A percentile compares a stretch with the other conserved stretches of the same genome.
Conservation (phyloP, 148 eudicot species). For the Rhododendron simsii region DNA sequence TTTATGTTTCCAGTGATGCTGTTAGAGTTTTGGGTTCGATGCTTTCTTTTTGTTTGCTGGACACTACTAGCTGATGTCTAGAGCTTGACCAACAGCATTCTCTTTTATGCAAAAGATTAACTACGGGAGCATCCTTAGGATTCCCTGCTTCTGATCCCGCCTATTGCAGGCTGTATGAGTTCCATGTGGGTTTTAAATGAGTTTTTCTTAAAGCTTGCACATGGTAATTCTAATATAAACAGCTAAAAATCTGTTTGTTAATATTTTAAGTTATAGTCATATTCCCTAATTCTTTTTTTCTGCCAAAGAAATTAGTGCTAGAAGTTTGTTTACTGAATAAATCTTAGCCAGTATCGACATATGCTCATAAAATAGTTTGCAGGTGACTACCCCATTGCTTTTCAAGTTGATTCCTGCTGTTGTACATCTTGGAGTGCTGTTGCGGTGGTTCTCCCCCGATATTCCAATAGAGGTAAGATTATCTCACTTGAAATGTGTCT, state of each 20-base stretch:
- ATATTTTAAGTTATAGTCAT: neutral
- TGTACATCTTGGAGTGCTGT: constrained; percentile 83
- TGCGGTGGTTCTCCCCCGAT: constrained; percentile 93
- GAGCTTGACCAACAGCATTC: neutral
- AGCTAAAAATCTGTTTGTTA: neutral
- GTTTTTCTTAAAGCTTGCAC: neutral
- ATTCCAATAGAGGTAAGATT: constrained; percentile 62
- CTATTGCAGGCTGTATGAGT: neutral
- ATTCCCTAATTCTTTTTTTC: neutral
- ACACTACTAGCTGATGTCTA: neutral
- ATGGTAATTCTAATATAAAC: neutral
- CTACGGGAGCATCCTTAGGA: neutral
- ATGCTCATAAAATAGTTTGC: constrained; percentile 11
- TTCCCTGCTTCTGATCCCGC: neutral
- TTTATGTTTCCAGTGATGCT: constrained; percentile 1
- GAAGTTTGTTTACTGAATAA: neutral
- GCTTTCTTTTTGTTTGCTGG: neutral
- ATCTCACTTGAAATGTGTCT: neutral
- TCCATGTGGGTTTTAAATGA: neutral
- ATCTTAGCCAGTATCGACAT: neutral
- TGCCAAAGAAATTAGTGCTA: neutral
- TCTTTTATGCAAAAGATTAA: neutral
- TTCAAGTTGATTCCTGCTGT: constrained; percentile 96
- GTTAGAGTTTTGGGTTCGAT: neutral
- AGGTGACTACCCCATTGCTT: constrained; percentile 97